Evolutionary conservation across 495 filamentous ascomycete species (phyloP), one percentile per base, ranked within the genome.

Genomic region (Penicillium fimorum): DNA sequence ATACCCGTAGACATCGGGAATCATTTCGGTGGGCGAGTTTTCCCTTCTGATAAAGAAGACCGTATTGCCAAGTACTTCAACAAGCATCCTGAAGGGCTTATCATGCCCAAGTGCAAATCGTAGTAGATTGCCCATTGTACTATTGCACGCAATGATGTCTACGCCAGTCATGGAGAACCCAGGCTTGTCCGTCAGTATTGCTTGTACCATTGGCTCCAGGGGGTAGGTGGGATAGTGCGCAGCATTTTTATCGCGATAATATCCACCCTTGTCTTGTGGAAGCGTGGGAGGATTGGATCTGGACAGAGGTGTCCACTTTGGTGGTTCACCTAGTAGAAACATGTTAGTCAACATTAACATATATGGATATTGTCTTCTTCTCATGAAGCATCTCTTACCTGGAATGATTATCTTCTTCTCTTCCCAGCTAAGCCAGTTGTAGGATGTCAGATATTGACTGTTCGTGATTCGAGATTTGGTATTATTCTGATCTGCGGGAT

Each of bases 111-210:
- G 67, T n/a, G 73, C 73, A 60, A 87, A 84, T 15, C 82, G 76
- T 4, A 84, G 64, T 0, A 82, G 66, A 57, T 78, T 82, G 4
- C 83, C 82, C 20, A 90, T 25, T 0, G 84, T 86, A 60, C 82
- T 88, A 4, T 73, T 69, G 55, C 87, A 90, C 0, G 72, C 83
- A 29, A 89, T 68, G 22, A 90, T 66, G 54, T 89, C 84, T n/a
- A 88, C 51, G 10, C 59, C 50, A 6, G 57, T 45, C 15, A 74
- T 62, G 0, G 69, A 30, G 32, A 79, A 76, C 3, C 75, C 61
- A 2, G 72, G 68, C 0, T 76, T 41, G 5, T 66, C 50, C 2
- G 18, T 56, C 6, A 80, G 51, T 0, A 84, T 50, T 1, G 82
- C 70, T 55, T 69, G 67, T 5, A 89, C 73, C 5, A 79, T 76